Conservation (phyloP, 306 rosid species). For the Inga laurina region DNA sequence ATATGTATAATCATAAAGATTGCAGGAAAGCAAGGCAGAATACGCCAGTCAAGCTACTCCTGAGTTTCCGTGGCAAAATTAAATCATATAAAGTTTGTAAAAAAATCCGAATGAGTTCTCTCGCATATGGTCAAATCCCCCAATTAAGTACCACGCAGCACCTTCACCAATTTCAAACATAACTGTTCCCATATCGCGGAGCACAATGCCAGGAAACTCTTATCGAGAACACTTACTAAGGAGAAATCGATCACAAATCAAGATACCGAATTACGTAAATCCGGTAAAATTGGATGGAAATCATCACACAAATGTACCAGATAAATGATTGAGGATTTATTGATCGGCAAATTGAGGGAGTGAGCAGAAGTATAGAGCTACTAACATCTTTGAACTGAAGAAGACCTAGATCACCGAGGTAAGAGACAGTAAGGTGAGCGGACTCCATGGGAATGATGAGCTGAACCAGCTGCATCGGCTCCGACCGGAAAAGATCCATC, state of each 20-base stretch:
- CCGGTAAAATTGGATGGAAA: neutral
- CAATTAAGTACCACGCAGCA: conserved; percentile 1
- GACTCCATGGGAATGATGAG: conserved; percentile 97
- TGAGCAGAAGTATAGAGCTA: neutral
- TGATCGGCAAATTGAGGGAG: neutral
- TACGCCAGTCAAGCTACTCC: neutral
- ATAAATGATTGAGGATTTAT: conserved; percentile 37
- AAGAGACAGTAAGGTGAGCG: conserved; percentile 84
- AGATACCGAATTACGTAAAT: conserved; percentile 22
- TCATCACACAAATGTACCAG: neutral
- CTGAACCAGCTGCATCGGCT: conserved; percentile 97
- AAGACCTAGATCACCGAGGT: conserved; percentile 95
- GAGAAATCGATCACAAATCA: neutral
- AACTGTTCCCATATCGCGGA: conserved; percentile 26
- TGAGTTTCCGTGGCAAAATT: neutral
- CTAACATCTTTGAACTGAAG: conserved; percentile 89
- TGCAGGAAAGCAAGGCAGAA: conserved; percentile 9
- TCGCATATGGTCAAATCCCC: neutral
- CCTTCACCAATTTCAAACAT: neutral
- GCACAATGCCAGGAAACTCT: conserved; percentile 15
- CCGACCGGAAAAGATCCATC: conserved; percentile 98
- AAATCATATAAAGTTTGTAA: neutral
- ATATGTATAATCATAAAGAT: neutral
- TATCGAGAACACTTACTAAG: neutral
- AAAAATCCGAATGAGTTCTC: neutral